Evolutionary conservation across 2,329 filamentous ascomycete species (phyloP), one percentile per base, ranked within the genome.

Genomic region (Penicillium sclerotigenum): DNA sequence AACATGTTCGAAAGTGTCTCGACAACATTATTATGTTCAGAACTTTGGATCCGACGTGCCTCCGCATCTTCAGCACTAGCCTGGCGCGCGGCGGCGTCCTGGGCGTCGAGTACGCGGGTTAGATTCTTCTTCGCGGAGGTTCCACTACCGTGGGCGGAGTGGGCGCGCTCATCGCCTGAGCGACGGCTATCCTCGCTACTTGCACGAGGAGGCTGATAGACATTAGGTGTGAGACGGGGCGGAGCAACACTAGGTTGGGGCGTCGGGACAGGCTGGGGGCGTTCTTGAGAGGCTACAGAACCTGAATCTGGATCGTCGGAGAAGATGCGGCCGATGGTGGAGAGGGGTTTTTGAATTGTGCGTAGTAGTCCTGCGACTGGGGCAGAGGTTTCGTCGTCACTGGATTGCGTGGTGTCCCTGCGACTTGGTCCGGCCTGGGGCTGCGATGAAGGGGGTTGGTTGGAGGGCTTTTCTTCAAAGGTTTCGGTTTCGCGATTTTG

Each of bases 1-100:
- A 99, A 99, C 94, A 99, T 99, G 65, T 91, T 89, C 46, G 90
- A 87, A 55, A 99, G 77, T 34, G 94, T 97, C 76, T 97, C 94
- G 3, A 97, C 93, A 8, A 99, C 87, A 65, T 91, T 93, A 52
- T 85, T 81, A 74, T 97, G 92, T 79, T 99, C 94, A 53, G 88
- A 87, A 34, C 86, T 81, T 64, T 94, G 87, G 58, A 97, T 85
- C 16, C 89, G 81, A 62, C 91, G 85, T 8, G 93, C 93, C 72
- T 99, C 90, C 10, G 93, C 93, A 7, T 84, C 85, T 73, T 97
- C 93, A 0, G 90, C 91, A 64, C 89, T 95, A 1, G 93, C 93
- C 75, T 97, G 93, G 48, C 91, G 82, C 3, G 91, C 92, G 0
- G 92, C 92, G 26, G 91, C 89, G 71, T 96, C 92, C 73, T 96